These are phyloP conservation scores for Mortierella sp. DNA, from an alignment of 371 early-diverging fungal genomes.

Conservation along the genomic window DNA sequence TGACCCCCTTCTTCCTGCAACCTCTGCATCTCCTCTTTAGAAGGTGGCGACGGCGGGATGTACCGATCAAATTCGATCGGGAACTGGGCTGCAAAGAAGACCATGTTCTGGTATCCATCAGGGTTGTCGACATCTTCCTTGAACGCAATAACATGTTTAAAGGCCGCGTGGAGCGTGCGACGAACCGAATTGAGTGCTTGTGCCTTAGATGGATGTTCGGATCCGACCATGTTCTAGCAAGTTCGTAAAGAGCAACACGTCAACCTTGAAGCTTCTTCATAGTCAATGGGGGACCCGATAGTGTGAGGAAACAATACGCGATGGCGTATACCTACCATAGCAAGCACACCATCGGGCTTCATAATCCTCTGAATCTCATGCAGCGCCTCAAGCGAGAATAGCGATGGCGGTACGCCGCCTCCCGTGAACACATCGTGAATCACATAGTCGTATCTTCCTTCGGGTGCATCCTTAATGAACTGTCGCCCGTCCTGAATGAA, in stretches of 20 bases:
- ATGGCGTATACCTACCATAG: conserved; percentile 61
- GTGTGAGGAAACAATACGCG: neutral
- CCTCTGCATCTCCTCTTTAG: conserved; percentile 37
- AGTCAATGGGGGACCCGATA: too few relatives aligned
- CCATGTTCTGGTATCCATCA: conserved; percentile 48
- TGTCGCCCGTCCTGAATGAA: conserved; percentile 77
- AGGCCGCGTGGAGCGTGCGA: conserved; percentile 63
- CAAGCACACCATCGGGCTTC: conserved; percentile 78
- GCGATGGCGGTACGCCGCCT: conserved; percentile 71
- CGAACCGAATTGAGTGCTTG: conserved; percentile 61
- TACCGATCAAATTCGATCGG: conserved; percentile 61
- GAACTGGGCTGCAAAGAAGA: conserved; percentile 74
- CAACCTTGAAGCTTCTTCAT: too few relatives aligned
- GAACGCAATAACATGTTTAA: conserved; percentile 66
- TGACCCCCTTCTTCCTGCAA: conserved; percentile 25
- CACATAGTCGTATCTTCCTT: conserved; percentile 75
- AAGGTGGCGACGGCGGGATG: conserved; percentile 28
- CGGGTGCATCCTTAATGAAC: conserved; percentile 62
- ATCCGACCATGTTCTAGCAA: conserved; percentile 70
- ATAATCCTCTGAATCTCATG: conserved; percentile 66
- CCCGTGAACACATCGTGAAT: conserved; percentile 93
- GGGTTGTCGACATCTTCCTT: conserved; percentile 56
- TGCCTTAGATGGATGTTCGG: conserved; percentile 52
- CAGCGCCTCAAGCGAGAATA: conserved; percentile 79
- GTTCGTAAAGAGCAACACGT: too few relatives aligned